Evolutionary conservation across 345 rosid genomes (phyloP).

Genomic region (Eucalyptus cloeziana): DNA sequence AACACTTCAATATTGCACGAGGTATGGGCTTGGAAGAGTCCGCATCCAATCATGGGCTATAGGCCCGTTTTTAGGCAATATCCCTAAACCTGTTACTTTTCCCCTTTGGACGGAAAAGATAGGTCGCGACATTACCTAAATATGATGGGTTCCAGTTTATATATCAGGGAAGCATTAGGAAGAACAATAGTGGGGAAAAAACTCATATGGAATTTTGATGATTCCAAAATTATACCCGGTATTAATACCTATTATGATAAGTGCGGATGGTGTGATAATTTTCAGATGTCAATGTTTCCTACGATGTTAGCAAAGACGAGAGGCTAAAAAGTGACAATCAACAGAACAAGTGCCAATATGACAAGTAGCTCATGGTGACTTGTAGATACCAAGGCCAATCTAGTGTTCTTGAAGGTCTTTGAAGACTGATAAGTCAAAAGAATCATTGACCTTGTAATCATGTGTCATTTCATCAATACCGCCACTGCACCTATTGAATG

Average conservation of each 20-base stretch:
- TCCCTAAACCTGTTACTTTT: too few relatives aligned
- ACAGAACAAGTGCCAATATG: not conserved
- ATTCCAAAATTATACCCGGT: not conserved
- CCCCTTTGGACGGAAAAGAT: too few relatives aligned
- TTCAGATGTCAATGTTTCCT: not conserved
- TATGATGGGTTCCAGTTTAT: too few relatives aligned
- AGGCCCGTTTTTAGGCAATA: too few relatives aligned
- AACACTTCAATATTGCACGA: too few relatives aligned
- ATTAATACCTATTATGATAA: too few relatives aligned
- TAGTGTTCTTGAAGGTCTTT: not conserved
- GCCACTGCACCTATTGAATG: not conserved
- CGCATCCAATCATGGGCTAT: too few relatives aligned
- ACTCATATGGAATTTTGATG: not conserved
- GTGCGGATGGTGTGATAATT: not conserved
- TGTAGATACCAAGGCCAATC: not conserved
- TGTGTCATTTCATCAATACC: not conserved
- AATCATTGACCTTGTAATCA: not conserved
- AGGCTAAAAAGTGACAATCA: not conserved
- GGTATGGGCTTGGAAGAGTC: too few relatives aligned
- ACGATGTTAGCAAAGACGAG: not conserved
- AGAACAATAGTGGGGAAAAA: not conserved
- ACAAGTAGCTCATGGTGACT: not conserved
- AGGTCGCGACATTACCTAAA: too few relatives aligned
- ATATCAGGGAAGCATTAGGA: too few relatives aligned
- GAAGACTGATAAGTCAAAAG: not conserved